A percentile compares a stretch with the other conserved stretches of the same genome.
These are phyloP conservation scores for Fusarium sp. DNA, from an alignment of 2,329 filamentous ascomycete species.

Conservation along the genomic window DNA sequence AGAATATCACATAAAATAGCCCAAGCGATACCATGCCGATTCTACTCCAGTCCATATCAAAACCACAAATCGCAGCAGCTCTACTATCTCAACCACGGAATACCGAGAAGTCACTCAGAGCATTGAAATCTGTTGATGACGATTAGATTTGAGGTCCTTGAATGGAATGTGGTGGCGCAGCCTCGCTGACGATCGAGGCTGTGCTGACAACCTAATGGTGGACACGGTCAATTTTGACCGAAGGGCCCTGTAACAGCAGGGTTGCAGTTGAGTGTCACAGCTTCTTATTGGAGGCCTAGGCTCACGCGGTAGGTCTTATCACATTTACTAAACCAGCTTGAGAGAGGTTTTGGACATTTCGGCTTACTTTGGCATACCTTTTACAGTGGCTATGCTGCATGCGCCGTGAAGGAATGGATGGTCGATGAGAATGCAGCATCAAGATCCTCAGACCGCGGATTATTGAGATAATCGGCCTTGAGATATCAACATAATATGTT, in stretches of 20 bases:
- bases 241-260: neutral
- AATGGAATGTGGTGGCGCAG: neutral
- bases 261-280: neutral
- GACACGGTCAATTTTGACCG: neutral
- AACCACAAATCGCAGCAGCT: neutral
- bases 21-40: too few species aligned
- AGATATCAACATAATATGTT: fast-evolving
- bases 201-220: neutral
- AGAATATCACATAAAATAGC: too few species aligned
- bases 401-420: neutral
- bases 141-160: fast-evolving
- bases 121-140: fast-evolving
- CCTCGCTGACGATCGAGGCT: neutral
- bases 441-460: fast-evolving
- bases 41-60: fast-evolving
- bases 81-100: fast-evolving
- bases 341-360: fast-evolving
- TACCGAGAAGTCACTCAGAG: neutral
- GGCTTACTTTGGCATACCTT: neutral
- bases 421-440: neutral
- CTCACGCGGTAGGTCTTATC: neutral
- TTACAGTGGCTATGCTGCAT: neutral
- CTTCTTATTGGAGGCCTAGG: neutral
- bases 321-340: neutral
- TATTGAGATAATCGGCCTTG: fast-evolving